A percentile compares a stretch with the other conserved stretches of the same genome.
Evolutionary conservation across 257 asterid genomes (phyloP).

Genomic region (Ballota nigra): DNA sequence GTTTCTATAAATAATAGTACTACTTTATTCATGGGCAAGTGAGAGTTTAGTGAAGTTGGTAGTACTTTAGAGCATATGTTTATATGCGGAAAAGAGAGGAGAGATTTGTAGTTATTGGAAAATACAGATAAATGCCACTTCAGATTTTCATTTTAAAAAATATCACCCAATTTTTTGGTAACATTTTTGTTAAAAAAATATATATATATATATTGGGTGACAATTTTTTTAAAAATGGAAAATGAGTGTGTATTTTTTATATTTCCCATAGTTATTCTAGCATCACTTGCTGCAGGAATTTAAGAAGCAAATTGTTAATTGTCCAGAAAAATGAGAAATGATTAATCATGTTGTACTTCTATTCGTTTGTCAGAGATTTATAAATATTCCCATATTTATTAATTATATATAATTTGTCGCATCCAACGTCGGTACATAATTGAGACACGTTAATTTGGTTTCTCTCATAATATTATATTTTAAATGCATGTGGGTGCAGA

Average conservation of each 20-base stretch:
- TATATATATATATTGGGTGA: too few relatives aligned
- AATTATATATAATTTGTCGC: slow-evolving; percentile 27
- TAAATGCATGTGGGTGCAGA: not conserved
- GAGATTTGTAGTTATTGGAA: not conserved
- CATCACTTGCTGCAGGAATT: slow-evolving; percentile 5
- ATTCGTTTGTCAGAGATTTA: slow-evolving; percentile 8
- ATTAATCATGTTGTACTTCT: slow-evolving; percentile 15
- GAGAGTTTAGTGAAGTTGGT: slow-evolving; percentile 2
- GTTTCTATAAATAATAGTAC: not conserved
- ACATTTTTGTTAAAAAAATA: too few relatives aligned
- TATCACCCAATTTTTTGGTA: too few relatives aligned
- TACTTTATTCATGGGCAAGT: not conserved
- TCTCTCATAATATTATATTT: too few relatives aligned
- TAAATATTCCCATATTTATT: not conserved
- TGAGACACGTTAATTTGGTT: not conserved
- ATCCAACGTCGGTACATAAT: not conserved
- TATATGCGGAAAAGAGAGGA: too few relatives aligned
- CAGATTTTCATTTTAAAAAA: too few relatives aligned
- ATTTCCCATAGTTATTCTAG: too few relatives aligned
- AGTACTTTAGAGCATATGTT: too few relatives aligned
- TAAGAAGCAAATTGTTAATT: not conserved
- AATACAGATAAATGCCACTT: too few relatives aligned
- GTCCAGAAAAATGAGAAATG: slow-evolving; percentile 21
- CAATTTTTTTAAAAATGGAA: too few relatives aligned
- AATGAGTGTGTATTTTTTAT: too few relatives aligned